phyloP scores from a whole-genome alignment of 306 rosid genomes.

The Lathyrus sativus region DNA sequence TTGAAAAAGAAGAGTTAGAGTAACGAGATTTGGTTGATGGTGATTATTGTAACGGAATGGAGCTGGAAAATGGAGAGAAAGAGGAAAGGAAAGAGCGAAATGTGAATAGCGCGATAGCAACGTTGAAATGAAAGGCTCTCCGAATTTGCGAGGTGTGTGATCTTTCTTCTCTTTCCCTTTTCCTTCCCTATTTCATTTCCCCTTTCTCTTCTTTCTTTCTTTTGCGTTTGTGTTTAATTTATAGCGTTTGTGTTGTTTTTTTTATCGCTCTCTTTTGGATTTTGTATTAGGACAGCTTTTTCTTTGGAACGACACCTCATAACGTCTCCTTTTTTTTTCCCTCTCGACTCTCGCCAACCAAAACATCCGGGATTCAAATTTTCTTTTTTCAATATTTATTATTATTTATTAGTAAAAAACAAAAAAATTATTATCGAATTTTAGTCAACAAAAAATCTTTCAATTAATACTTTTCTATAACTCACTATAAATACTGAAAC shows the following conservation, averaged over 20 bases:
- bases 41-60: neutral
- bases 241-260: neutral
- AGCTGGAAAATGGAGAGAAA: neutral
- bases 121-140: slow-evolving; percentile 26
- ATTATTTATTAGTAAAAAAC: no score
- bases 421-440: no score
- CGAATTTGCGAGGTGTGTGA: neutral
- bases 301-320: slow-evolving; percentile 13
- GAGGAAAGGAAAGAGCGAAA: slow-evolving; percentile 19
- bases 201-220: neutral
- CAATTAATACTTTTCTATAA: no score
- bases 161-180: neutral
- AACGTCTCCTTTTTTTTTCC: neutral
- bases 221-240: slow-evolving; percentile 18
- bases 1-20: neutral
- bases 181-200: neutral
- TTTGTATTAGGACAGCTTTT: slow-evolving; percentile 8
- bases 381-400: neutral
- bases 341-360: neutral
- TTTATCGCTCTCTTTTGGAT: neutral
- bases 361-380: neutral
- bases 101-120: neutral
- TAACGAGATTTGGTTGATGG: neutral
- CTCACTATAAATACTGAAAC: no score
- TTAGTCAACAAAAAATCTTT: no score